phyloP scores from a whole-genome alignment of 2,329 filamentous ascomycete species.

The Hymenoscyphus scutula region DNA sequence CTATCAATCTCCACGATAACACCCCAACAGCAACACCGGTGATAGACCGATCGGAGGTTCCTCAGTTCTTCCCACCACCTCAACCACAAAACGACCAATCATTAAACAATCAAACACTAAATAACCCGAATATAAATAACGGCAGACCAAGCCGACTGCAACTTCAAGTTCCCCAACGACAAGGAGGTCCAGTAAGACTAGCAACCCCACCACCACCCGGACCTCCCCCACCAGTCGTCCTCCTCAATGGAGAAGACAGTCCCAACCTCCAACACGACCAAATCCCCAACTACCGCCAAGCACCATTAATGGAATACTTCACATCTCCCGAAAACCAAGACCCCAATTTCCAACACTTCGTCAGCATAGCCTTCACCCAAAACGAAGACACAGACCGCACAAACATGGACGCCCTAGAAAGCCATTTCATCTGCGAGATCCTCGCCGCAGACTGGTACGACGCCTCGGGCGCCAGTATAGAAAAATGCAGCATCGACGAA shows the following conservation, averaged over 20 bases:
- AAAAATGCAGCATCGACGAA: conserved; percentile 50
- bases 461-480: conserved; percentile 42
- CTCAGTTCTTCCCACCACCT: conserved; percentile 35
- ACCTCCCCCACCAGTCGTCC: conserved; percentile 35
- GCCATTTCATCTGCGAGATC: conserved; percentile 51
- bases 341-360: conserved; percentile 26
- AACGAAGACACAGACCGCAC: conserved; percentile 40
- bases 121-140: conserved; percentile 20
- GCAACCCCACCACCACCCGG: conserved; percentile 55
- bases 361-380: conserved; percentile 34
- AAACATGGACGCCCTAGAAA: conserved; percentile 57
- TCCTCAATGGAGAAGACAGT: conserved; percentile 47
- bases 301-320: conserved; percentile 34
- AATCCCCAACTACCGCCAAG: conserved; percentile 24
- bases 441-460: conserved; percentile 53
- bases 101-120: conserved; percentile 24
- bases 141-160: conserved; percentile 48
- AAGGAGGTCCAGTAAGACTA: conserved; percentile 58
- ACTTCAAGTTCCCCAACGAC: conserved; percentile 61
- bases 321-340: conserved; percentile 23
- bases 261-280: conserved; percentile 34
- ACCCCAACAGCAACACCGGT: conserved; percentile 43
- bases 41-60: conserved; percentile 41
- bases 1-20: conserved; percentile 44
- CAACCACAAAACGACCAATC: conserved; percentile 21